These are phyloP conservation scores for Lactarius deliciosus DNA, from an alignment of 768 basidiomycete genomes.

Conservation along the genomic window DNA sequence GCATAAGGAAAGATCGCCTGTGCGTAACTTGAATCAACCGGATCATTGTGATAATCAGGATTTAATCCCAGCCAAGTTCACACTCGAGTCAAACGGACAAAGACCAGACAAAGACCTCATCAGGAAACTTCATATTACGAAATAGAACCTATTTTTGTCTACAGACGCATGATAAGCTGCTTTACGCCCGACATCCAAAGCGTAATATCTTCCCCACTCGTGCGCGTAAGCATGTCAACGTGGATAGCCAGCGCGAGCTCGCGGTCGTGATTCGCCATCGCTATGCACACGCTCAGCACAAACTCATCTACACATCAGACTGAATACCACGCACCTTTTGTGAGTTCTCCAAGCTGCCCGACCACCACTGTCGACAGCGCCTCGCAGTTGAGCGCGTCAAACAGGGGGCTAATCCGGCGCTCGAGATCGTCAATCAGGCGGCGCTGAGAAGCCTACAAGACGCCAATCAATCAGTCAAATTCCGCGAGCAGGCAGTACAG, in stretches of 20 bases:
- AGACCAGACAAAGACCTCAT: background rate
- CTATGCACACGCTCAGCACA: conserved; percentile 41
- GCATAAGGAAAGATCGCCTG: background rate
- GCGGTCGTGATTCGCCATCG: conserved; percentile 79
- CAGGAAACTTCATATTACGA: background rate
- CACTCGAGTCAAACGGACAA: background rate
- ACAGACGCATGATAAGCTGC: conserved; percentile 77
- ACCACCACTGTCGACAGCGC: conserved; percentile 69
- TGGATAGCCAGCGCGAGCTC: conserved; percentile 79
- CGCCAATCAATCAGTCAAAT: conserved; percentile 13
- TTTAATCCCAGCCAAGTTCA: background rate
- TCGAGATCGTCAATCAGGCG: conserved; percentile 86
- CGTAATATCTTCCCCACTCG: conserved; percentile 79
- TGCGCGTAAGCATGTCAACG: conserved; percentile 77
- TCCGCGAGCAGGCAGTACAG: background rate
- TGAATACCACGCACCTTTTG: conserved; percentile 56
- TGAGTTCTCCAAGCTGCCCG: conserved; percentile 68
- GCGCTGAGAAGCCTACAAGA: conserved; percentile 72
- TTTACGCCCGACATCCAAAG: conserved; percentile 90
- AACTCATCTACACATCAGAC: background rate
- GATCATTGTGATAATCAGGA: background rate
- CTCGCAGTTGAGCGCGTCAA: conserved; percentile 91
- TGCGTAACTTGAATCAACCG: background rate
- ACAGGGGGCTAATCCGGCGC: conserved; percentile 78
- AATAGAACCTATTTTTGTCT: background rate